phyloP scores from a whole-genome alignment of 2,329 filamentous ascomycete genomes.

The Aspergillus fumigatiaffinis region DNA sequence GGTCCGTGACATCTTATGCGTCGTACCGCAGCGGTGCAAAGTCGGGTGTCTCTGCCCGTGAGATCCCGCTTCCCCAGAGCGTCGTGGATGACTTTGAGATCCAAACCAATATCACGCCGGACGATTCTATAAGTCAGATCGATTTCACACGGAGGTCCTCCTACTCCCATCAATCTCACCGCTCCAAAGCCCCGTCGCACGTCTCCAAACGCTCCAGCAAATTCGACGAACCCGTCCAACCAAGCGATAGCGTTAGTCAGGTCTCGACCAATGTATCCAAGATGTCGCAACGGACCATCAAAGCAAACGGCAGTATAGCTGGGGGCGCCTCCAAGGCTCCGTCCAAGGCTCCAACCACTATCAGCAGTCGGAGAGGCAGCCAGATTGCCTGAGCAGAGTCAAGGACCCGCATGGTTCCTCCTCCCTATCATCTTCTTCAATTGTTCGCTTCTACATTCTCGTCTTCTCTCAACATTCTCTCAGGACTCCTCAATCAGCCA shows the following conservation, averaged over 20 bases:
- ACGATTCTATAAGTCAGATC: slow-evolving; percentile 75
- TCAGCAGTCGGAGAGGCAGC: slow-evolving; percentile 26
- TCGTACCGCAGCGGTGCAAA: slow-evolving; percentile 23
- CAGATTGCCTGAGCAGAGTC: slow-evolving; percentile 20
- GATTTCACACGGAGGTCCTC: slow-evolving; percentile 25
- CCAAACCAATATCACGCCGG: slow-evolving; percentile 63
- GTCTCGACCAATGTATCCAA: slow-evolving; percentile 27
- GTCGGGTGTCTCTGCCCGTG: slow-evolving; percentile 19
- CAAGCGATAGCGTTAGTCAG: slow-evolving; percentile 40
- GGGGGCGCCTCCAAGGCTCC: slow-evolving; percentile 16
- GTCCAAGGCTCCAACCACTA: slow-evolving; percentile 24
- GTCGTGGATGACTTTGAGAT: slow-evolving; percentile 29
- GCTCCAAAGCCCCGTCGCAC: slow-evolving; percentile 23
- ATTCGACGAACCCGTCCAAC: slow-evolving; percentile 36
- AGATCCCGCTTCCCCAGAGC: slow-evolving; percentile 32
- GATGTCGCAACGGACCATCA: slow-evolving; percentile 29
- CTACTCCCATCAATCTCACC: slow-evolving; percentile 24
- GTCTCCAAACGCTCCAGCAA: slow-evolving; percentile 30
- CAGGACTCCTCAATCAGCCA: not conserved
- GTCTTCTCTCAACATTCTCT: not conserved
- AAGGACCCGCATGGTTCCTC: not conserved
- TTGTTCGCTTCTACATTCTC: not conserved
- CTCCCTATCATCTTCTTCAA: not conserved
- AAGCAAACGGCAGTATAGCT: slow-evolving; percentile 24
- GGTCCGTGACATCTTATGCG: slow-evolving; percentile 23